Evolutionary conservation across 2,329 filamentous ascomycete genomes (phyloP).

Genomic region (Dendrostoma leiphaemia): DNA sequence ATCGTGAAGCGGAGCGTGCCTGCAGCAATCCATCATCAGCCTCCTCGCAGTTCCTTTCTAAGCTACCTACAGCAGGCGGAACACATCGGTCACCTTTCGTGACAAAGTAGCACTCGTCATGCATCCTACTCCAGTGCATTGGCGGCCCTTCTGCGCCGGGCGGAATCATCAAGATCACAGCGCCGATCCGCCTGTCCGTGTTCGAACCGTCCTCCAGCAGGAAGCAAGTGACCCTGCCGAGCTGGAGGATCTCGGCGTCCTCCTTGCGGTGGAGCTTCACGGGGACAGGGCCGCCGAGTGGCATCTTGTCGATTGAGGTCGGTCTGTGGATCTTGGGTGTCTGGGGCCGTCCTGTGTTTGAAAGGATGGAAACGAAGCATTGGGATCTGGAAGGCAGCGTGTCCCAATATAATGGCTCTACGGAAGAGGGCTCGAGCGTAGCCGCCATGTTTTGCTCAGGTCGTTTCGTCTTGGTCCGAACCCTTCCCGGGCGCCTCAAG

Average conservation of each 20-base stretch:
- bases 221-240: constrained; percentile 33
- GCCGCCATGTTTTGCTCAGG: too few relatives aligned
- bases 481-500: too few relatives aligned
- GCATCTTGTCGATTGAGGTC: constrained; percentile 24
- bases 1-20: constrained; percentile 31
- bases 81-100: constrained; percentile 26
- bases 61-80: too few relatives aligned
- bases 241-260: constrained; percentile 28
- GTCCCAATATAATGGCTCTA: too few relatives aligned
- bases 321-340: too few relatives aligned
- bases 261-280: constrained; percentile 29
- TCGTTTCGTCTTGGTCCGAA: too few relatives aligned
- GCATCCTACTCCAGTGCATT: constrained; percentile 38
- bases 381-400: too few relatives aligned
- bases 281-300: constrained; percentile 29
- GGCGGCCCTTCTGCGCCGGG: constrained; percentile 31
- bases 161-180: constrained; percentile 30
- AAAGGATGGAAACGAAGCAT: too few relatives aligned
- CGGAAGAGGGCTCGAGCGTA: background rate
- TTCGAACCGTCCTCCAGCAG: constrained; percentile 33
- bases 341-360: too few relatives aligned
- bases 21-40: background rate
- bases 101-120: constrained; percentile 35
- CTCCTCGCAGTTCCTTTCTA: too few relatives aligned
- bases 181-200: constrained; percentile 34